Evolutionary conservation across 1,284 basidiomycete species (phyloP).

Genomic region (Cutaneotrichosporon daszewskae): DNA sequence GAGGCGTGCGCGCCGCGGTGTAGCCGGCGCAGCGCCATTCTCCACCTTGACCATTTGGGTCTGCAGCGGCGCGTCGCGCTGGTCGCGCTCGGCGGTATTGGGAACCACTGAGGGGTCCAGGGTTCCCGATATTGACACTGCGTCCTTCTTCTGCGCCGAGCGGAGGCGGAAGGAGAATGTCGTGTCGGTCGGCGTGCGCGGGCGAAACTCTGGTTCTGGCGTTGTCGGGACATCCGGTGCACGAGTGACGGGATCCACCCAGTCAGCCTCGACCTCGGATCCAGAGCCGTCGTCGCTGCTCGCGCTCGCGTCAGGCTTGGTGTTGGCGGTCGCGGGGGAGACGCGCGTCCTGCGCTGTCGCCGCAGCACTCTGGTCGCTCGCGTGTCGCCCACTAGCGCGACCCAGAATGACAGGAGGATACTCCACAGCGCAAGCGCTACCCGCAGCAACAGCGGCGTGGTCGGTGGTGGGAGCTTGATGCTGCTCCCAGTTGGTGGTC

Average conservation of each 20-base stretch:
- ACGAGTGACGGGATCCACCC: slow-evolving; percentile 43
- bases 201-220: slow-evolving; percentile 19
- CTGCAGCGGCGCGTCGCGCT: too few relatives aligned
- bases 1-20: slow-evolving; percentile 18
- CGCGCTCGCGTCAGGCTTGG: neutral
- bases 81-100: too few relatives aligned
- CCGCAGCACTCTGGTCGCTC: slow-evolving; percentile 23
- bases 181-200: slow-evolving; percentile 12
- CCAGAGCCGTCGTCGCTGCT: slow-evolving; percentile 16
- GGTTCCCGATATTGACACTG: slow-evolving; percentile 6
- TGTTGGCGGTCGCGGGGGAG: neutral
- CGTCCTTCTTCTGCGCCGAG: slow-evolving; percentile 24
- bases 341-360: slow-evolving; percentile 6
- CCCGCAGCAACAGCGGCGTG: slow-evolving; percentile 36
- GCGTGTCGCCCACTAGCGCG: slow-evolving; percentile 41
- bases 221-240: slow-evolving; percentile 23
- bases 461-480: slow-evolving; percentile 40
- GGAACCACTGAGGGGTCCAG: too few relatives aligned
- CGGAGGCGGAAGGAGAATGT: slow-evolving; percentile 33
- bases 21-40: neutral
- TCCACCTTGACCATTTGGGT: too few relatives aligned
- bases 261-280: slow-evolving; percentile 20
- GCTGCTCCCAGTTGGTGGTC: slow-evolving; percentile 21
- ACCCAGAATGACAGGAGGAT: slow-evolving; percentile 41
- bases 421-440: slow-evolving; percentile 40